These are phyloP conservation scores for Nitzschia inconspicua DNA, from an alignment of 108 stramenopile genomes.

Conservation along the genomic window DNA sequence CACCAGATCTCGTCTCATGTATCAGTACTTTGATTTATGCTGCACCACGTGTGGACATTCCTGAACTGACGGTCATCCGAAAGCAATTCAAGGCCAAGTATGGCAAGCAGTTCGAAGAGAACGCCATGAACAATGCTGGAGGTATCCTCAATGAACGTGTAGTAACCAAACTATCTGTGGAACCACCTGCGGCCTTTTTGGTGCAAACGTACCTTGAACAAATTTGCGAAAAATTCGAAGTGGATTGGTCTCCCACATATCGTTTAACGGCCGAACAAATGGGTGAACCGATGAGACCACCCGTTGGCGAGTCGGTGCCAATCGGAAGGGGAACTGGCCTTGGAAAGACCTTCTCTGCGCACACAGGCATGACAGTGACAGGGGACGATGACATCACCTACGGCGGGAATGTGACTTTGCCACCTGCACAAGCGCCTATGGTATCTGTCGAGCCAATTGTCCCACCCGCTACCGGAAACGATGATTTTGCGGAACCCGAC, in stretches of 20 bases:
- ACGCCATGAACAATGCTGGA: constrained; percentile 66
- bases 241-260: constrained; percentile 75
- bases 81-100: constrained; percentile 86
- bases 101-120: constrained; percentile 79
- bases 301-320: constrained; percentile 65
- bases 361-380: constrained; percentile 8
- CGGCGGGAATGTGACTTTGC: neutral
- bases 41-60: constrained; percentile 67
- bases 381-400: constrained; percentile 21
- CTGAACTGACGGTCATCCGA: constrained; percentile 67
- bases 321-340: constrained; percentile 60
- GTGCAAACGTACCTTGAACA: constrained; percentile 87
- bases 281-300: constrained; percentile 76
- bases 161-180: constrained; percentile 75
- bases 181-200: constrained; percentile 81
- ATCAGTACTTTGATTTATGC: constrained; percentile 85
- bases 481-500: constrained; percentile 53
- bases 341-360: constrained; percentile 20
- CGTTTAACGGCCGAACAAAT: constrained; percentile 44
- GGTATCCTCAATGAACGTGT: constrained; percentile 88
- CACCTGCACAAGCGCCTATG: constrained; percentile 8
- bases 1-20: constrained; percentile 64
- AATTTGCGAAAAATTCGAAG: constrained; percentile 82
- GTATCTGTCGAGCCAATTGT: neutral
- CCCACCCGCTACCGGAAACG: neutral